Base-by-base conservation (phyloP, 257 asterid species). In the Linaria vulgaris region DNA sequence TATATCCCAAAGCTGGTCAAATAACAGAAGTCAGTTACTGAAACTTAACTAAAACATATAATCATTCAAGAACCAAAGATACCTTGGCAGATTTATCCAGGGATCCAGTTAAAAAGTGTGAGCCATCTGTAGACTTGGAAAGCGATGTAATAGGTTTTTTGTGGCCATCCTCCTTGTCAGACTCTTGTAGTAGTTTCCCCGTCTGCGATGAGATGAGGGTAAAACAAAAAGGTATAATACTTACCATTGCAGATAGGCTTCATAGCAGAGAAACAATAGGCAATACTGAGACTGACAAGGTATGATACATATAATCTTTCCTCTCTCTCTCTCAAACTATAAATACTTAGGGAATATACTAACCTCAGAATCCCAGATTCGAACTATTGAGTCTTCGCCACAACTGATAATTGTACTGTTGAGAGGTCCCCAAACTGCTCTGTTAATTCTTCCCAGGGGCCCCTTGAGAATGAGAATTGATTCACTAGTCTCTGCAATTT, bases 341-440 rank as follows among this genome's bases (percentile, higher is more conserved):
- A 27, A 27, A 27, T 27, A 27, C 52, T 34, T 4, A 13, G 37
- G 5, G n/a, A 30, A 66, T 44, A 55, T 12, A 78, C 73, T 49
- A 71, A 89, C 97, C 94, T 92, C 99, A 10, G 86, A 59, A 74
- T 92, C 99, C 99, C 97, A 92, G 27, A 89, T 75, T 58, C 99
- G 99, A 61, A 89, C 45, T 10, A 85, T 63, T 25, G 85, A 30
- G 72, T 92, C 99, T 82, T 92, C 97, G 45, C 99, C 99, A 11
- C 79, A 90, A 78, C 96, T 92, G 25, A 92, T 74, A 25, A 92
- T 80, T 23, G 99, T 92, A 63, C 30, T 72, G 81, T 92, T 92
- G 68, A 92, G 74, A 68, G 97, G 97, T 46, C 99, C 99, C 99
- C 99, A 92, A 49, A 87, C 86, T 75, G 96, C 99, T 74, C 99